Percentiles rank a stretch among this genome's conserved stretches.
These are phyloP conservation scores for Lichtheimia hyalospora DNA, from an alignment of 371 early-diverging fungal species.

Conservation along the genomic window DNA sequence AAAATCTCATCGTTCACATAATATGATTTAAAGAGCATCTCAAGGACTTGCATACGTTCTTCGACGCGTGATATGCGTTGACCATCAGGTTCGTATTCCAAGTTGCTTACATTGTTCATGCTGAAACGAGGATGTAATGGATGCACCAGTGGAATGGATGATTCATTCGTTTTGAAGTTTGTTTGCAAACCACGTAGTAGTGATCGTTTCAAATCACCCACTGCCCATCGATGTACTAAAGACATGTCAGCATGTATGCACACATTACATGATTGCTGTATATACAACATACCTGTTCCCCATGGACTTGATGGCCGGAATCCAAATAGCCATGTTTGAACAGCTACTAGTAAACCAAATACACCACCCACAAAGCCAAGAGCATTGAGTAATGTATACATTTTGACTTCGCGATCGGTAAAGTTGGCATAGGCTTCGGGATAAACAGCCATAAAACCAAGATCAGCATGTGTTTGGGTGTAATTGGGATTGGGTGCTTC, in stretches of 20 bases:
- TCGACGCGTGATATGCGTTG: slow-evolving; percentile 24
- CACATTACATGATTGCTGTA: too few species aligned
- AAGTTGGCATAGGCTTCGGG: slow-evolving; percentile 24
- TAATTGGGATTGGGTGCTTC: slow-evolving; percentile 44
- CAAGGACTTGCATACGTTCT: slow-evolving; percentile 31
- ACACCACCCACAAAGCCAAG: slow-evolving; percentile 53
- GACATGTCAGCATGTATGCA: too few species aligned
- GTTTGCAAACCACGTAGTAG: slow-evolving; percentile 33
- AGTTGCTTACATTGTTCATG: slow-evolving; percentile 18
- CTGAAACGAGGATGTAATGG: slow-evolving; percentile 47
- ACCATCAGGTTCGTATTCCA: slow-evolving; percentile 20
- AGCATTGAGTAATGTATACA: slow-evolving; percentile 47
- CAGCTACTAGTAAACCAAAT: slow-evolving; percentile 43
- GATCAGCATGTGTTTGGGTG: slow-evolving; percentile 23
- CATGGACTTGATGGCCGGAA: slow-evolving; percentile 47
- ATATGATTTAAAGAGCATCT: slow-evolving; percentile 33
- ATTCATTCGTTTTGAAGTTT: slow-evolving; percentile 34
- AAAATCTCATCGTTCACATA: slow-evolving; percentile 41
- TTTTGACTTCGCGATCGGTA: slow-evolving; percentile 44
- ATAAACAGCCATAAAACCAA: slow-evolving; percentile 30
- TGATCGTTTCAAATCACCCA: slow-evolving; percentile 45
- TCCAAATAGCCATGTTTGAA: slow-evolving; percentile 50
- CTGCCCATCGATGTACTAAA: slow-evolving; percentile 48
- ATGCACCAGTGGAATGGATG: slow-evolving; percentile 45
- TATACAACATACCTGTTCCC: slow-evolving; percentile 21